Base-by-base conservation (phyloP, 345 rosid genomes). In the Pugionium dolabratum region DNA sequence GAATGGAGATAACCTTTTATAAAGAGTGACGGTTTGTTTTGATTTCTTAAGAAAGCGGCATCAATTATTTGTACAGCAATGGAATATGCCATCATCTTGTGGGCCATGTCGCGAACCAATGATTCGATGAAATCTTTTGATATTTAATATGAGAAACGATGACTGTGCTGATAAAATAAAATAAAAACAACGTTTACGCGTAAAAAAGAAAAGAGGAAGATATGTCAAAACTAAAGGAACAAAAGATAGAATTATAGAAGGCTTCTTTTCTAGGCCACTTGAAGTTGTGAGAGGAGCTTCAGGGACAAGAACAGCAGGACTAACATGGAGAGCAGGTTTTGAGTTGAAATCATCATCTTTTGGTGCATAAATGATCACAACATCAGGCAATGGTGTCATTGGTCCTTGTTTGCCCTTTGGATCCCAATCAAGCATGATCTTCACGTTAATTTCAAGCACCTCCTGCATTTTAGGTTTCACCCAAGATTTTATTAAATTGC, bases 361-460 rank as follows among this genome's bases (percentile, higher is more conserved):
- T 2, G 95, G 95, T 46, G 91, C 11, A 71, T 87, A 86, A 78
- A 87, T 90, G 7, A 85, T 89, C 1, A 87, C 94, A 6, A 89
- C 78, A 76, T 89, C 93, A 9, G 89, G 90, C 70, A 86, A 60
- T n/a, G 91, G 89, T 4, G 88, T 85, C 79, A 52, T 79, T 7
- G 91, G 91, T 6, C 91, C 86, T 8, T 40, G 60, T 78, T 81
- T 80, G 29, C 89, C 95, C 75, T 76, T 82, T 0, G 91, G 87
- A 60, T 88, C 91, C 89, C 89, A 88, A 66, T 76, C 91, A 1
- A 84, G 88, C 95, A 82, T 85, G 66, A 86, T 75, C 83, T 80
- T 84, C 0, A 85, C 95, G 79, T 85, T 85, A 76, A 86, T 85
- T 32, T 91, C 95, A 2, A 88, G 81, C 43, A 85, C 91, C 37